Evolutionary conservation across 2,329 filamentous ascomycete genomes (phyloP).

Genomic region (Fusarium domesticum): DNA sequence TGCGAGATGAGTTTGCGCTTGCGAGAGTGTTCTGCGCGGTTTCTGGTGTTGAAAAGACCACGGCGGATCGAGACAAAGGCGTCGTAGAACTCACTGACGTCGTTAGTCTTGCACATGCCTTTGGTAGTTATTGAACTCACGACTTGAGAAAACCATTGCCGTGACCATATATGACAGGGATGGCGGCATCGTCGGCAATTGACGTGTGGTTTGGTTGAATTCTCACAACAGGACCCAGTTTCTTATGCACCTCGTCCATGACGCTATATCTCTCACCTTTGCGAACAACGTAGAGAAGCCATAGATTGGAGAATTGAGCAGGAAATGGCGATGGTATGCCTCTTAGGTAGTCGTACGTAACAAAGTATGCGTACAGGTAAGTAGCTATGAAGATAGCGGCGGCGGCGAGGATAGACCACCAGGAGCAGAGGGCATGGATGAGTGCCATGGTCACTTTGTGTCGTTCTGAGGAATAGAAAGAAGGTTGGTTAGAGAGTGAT

Average conservation of each 20-base stretch:
- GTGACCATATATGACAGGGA: slow-evolving; percentile 74
- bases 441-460: slow-evolving; percentile 36
- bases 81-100: slow-evolving; percentile 75
- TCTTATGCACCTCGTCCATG: slow-evolving; percentile 72
- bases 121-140: slow-evolving; percentile 38
- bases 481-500: no score
- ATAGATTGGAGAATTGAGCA: slow-evolving; percentile 70
- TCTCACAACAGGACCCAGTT: slow-evolving; percentile 73
- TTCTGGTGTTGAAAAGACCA: slow-evolving; percentile 85
- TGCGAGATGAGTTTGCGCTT: slow-evolving; percentile 89
- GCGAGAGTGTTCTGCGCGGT: slow-evolving; percentile 76
- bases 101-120: slow-evolving; percentile 3
- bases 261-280: slow-evolving; percentile 60
- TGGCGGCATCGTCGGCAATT: slow-evolving; percentile 75
- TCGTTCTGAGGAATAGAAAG: no score
- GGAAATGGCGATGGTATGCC: slow-evolving; percentile 61
- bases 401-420: slow-evolving; percentile 47
- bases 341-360: slow-evolving; percentile 50
- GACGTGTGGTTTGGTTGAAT: slow-evolving; percentile 84
- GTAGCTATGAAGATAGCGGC: slow-evolving; percentile 48
- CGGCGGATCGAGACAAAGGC: slow-evolving; percentile 84
- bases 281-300: slow-evolving; percentile 68
- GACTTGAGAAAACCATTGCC: slow-evolving; percentile 73
- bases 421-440: slow-evolving; percentile 36
- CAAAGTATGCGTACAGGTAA: slow-evolving; percentile 59